Conservation (phyloP, 2,329 filamentous ascomycete species). For the Colletotrichum cereale region DNA sequence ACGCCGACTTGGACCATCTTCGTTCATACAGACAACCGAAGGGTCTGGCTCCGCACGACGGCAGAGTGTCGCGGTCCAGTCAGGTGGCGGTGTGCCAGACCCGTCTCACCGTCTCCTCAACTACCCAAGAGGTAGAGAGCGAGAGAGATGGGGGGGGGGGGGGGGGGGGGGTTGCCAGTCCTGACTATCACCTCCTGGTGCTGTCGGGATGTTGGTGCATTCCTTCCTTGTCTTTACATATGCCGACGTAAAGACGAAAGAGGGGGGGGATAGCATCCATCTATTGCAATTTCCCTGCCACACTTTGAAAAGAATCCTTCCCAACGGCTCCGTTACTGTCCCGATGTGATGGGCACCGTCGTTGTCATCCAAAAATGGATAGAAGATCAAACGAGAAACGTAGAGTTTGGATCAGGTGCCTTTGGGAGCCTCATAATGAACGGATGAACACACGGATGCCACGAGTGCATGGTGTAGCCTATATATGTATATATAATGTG, state of each 20-base stretch:
- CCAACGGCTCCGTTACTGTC: too few species aligned
- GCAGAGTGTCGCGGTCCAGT: background rate
- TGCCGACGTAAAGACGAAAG: background rate
- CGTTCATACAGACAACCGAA: background rate
- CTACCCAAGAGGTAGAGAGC: background rate
- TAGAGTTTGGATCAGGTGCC: background rate
- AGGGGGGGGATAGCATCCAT: too few species aligned
- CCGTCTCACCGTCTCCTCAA: background rate
- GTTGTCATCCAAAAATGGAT: background rate
- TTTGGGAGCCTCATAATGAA: background rate
- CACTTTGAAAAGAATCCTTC: too few species aligned
- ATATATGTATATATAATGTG: background rate
- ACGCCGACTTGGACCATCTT: background rate
- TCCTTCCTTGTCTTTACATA: background rate
- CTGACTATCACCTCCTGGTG: too few species aligned
- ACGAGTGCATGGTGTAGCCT: background rate
- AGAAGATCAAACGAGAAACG: background rate
- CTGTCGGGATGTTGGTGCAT: too few species aligned
- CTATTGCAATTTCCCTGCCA: too few species aligned
- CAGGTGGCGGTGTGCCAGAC: background rate
- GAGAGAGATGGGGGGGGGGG: too few species aligned
- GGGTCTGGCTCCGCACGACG: background rate
- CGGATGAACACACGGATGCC: background rate
- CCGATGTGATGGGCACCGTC: background rate
- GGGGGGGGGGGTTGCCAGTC: too few species aligned